Evolutionary conservation across 1,284 basidiomycete genomes (phyloP).

Genomic region (Heliocybe sulcata): DNA sequence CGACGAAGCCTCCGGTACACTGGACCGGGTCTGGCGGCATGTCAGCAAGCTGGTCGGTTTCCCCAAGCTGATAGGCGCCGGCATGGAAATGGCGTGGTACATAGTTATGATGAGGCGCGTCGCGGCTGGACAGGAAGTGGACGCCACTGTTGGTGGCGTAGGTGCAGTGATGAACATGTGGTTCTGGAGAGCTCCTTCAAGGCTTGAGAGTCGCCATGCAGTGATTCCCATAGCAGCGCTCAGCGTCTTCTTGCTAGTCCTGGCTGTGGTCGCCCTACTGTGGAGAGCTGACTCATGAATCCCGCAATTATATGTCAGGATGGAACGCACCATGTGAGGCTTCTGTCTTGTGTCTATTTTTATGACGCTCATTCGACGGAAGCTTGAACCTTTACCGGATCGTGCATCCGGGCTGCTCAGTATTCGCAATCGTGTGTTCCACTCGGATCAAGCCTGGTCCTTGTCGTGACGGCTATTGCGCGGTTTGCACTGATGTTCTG

Average conservation of each 20-base stretch:
- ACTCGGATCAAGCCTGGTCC: too few species aligned
- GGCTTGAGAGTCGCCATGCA: background rate
- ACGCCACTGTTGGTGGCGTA: constrained; percentile 27
- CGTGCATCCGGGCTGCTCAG: too few species aligned
- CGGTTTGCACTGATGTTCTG: too few species aligned
- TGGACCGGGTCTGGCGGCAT: constrained; percentile 17
- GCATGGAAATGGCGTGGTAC: constrained; percentile 54
- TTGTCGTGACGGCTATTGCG: too few species aligned
- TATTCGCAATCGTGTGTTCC: background rate
- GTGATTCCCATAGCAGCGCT: background rate
- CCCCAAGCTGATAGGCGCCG: constrained; percentile 49
- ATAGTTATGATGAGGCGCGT: constrained; percentile 40
- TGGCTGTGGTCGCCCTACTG: background rate
- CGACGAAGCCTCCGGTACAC: constrained; percentile 5
- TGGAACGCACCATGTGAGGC: background rate
- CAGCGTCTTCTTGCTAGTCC: background rate
- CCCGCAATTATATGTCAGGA: background rate
- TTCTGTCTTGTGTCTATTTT: background rate
- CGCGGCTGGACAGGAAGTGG: constrained; percentile 25
- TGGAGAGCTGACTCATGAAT: background rate
- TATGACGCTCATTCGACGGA: background rate
- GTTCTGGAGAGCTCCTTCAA: constrained; percentile 9
- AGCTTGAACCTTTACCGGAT: too few species aligned
- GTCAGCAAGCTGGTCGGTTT: constrained; percentile 7
- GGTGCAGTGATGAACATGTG: constrained; percentile 34